Evolutionary conservation across 108 stramenopile genomes (phyloP).

Genomic region (Skeletonema costatum): DNA sequence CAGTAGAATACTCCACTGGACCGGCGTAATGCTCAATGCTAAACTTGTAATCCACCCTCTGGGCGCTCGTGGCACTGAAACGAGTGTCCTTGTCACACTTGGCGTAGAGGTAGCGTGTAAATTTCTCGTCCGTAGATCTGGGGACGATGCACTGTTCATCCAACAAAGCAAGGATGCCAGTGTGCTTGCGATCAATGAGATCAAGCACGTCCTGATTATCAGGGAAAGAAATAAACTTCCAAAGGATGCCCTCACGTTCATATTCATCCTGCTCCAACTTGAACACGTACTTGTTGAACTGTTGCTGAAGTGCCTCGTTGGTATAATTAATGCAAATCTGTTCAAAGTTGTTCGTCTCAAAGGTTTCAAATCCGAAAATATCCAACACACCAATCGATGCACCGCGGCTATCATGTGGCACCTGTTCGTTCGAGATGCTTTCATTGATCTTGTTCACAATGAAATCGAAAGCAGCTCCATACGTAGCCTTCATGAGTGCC

Average conservation of each 20-base stretch:
- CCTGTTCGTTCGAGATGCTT: constrained; percentile 51
- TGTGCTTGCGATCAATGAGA: constrained; percentile 91
- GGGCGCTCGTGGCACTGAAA: constrained; percentile 71
- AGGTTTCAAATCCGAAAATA: constrained; percentile 98
- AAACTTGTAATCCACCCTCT: constrained; percentile 81
- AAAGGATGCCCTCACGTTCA: constrained; percentile 91
- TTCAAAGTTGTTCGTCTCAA: constrained; percentile 88
- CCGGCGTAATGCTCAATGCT: constrained; percentile 93
- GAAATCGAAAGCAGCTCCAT: constrained; percentile 91
- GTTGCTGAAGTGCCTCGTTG: constrained; percentile 98
- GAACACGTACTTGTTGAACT: constrained; percentile 98
- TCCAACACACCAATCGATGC: constrained; percentile 95
- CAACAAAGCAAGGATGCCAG: constrained; percentile 89
- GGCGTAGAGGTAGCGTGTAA: constrained; percentile 89
- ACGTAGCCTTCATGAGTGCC: constrained; percentile 94
- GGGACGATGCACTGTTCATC: constrained; percentile 96
- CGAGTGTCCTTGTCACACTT: constrained; percentile 71
- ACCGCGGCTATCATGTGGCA: constrained; percentile 11
- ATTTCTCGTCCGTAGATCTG: constrained; percentile 88
- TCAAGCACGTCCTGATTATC: constrained; percentile 98
- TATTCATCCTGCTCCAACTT: constrained; percentile 97
- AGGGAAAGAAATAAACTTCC: constrained; percentile 93
- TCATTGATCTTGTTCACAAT: constrained; percentile 88
- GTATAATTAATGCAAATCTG: constrained; percentile 99
- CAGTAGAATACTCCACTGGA: constrained; percentile 84